Percentiles rank a stretch among this genome's conserved stretches.
Conservation (phyloP, 768 basidiomycete genomes). For the Mycena metata region DNA sequence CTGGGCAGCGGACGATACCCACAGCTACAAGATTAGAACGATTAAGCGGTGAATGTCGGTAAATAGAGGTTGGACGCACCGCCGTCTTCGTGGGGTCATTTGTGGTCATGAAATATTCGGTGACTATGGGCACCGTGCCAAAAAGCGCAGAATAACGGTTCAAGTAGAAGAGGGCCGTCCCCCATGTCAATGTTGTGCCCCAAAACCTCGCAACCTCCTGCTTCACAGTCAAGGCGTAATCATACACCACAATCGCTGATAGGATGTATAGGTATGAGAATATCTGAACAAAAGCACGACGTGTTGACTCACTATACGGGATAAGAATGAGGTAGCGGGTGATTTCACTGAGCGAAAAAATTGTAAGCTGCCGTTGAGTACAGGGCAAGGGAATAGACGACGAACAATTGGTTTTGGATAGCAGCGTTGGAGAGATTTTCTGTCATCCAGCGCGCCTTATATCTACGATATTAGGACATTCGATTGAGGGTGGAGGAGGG, state of each 20-base stretch:
- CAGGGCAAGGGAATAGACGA: neutral
- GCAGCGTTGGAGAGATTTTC: conserved; percentile 28
- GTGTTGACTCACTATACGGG: conserved; percentile 2
- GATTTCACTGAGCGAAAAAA: neutral
- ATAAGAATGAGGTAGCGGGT: conserved; percentile 17
- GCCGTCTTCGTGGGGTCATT: conserved; percentile 10
- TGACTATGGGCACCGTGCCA: conserved; percentile 37
- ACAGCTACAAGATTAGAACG: conserved; percentile 1
- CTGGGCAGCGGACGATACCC: neutral
- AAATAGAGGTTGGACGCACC: conserved; percentile 1
- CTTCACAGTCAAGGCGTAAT: conserved; percentile 50
- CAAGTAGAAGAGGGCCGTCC: conserved; percentile 37
- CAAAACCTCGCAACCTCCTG: conserved; percentile 51
- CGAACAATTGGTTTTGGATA: conserved; percentile 28
- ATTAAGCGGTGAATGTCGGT: neutral
- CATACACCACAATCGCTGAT: conserved; percentile 50
- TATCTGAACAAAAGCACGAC: too few relatives aligned
- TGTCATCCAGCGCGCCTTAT: conserved; percentile 24
- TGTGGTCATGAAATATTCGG: conserved; percentile 24
- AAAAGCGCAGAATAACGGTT: conserved; percentile 43
- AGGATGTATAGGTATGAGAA: neutral
- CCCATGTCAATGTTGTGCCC: conserved; percentile 39
- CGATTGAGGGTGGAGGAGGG: conserved; percentile 2
- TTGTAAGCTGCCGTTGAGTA: neutral
- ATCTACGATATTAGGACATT: conserved; percentile 9